Conservation (phyloP, 2,329 filamentous ascomycete species). For the Stachybotrys echinatus region DNA sequence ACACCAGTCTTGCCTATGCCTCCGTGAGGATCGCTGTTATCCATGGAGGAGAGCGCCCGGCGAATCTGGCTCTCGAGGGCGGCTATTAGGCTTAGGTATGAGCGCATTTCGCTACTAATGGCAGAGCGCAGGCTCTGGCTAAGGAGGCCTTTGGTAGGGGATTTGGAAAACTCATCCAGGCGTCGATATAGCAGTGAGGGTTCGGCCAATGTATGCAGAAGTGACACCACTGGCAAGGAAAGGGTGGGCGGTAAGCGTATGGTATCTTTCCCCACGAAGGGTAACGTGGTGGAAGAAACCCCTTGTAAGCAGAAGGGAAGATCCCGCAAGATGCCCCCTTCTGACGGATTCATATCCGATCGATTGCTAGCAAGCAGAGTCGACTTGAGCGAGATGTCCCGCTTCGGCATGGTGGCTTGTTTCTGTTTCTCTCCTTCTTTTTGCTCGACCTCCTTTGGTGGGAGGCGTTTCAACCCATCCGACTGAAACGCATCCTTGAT, state of each 20-base stretch:
- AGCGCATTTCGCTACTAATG: slow-evolving; percentile 76
- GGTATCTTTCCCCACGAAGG: slow-evolving; percentile 64
- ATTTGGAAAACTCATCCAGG: slow-evolving; percentile 76
- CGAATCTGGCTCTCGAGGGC: slow-evolving; percentile 91
- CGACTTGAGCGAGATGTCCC: slow-evolving; percentile 53
- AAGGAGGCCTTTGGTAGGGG: slow-evolving; percentile 75
- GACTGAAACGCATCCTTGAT: slow-evolving; percentile 51
- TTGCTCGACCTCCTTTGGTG: slow-evolving; percentile 32
- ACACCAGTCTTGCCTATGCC: slow-evolving; percentile 83
- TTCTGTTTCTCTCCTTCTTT: slow-evolving; percentile 28
- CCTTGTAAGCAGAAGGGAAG: slow-evolving; percentile 92
- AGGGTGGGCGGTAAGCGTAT: slow-evolving; percentile 74
- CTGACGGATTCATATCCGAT: slow-evolving; percentile 53
- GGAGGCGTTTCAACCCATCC: slow-evolving; percentile 41
- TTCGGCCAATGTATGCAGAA: slow-evolving; percentile 86
- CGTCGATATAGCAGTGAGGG: slow-evolving; percentile 86
- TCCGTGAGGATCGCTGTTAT: slow-evolving; percentile 59
- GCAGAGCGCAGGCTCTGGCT: slow-evolving; percentile 88
- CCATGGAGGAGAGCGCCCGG: slow-evolving; percentile 69
- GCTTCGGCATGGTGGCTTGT: slow-evolving; percentile 25
- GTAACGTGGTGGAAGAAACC: slow-evolving; percentile 77
- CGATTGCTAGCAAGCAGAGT: slow-evolving; percentile 53
- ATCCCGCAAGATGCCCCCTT: slow-evolving; percentile 67
- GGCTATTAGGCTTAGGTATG: slow-evolving; percentile 85
- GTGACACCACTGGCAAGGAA: slow-evolving; percentile 76